These are phyloP conservation scores for Psilocybe tampanensis DNA, from an alignment of 768 basidiomycete species.

Conservation along the genomic window DNA sequence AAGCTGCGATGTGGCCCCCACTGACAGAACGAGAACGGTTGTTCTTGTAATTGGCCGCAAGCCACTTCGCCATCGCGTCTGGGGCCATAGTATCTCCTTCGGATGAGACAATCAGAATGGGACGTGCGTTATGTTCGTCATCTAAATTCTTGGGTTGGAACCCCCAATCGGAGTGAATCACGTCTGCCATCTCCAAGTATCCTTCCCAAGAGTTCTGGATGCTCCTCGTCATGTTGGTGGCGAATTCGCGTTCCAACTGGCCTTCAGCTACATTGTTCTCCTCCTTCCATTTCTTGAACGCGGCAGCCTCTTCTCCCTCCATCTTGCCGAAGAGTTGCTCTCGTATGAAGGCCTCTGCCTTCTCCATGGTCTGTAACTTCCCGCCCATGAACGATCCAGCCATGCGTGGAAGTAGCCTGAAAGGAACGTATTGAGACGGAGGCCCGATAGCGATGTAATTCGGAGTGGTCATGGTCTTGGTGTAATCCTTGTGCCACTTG, in stretches of 20 bases:
- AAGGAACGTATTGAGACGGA: constrained; percentile 42
- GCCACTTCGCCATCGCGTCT: constrained; percentile 46
- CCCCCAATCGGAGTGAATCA: constrained; percentile 56
- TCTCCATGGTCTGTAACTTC: constrained; percentile 38
- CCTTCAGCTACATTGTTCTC: constrained; percentile 41
- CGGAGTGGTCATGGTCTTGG: constrained; percentile 45
- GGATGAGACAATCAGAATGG: constrained; percentile 48
- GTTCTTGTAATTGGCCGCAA: constrained; percentile 50
- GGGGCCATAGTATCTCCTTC: constrained; percentile 44
- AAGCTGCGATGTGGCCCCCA: constrained; percentile 51
- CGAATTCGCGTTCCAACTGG: constrained; percentile 43
- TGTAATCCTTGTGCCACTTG: constrained; percentile 46
- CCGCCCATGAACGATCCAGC: constrained; percentile 30
- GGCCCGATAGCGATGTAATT: constrained; percentile 52
- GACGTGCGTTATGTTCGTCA: constrained; percentile 44
- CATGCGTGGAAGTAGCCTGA: constrained; percentile 36
- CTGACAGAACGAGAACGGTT: constrained; percentile 38
- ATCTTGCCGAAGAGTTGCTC: constrained; percentile 35
- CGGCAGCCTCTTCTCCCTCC: constrained; percentile 39
- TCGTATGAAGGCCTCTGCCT: constrained; percentile 45
- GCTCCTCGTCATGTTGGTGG: constrained; percentile 45
- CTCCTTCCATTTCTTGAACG: constrained; percentile 44
- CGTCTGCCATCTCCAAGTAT: constrained; percentile 41
- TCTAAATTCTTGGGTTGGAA: constrained; percentile 44
- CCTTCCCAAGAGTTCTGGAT: constrained; percentile 55